Evolutionary conservation across 2,329 filamentous ascomycete genomes (phyloP).

Genomic region (Cladosporium sp.): DNA sequence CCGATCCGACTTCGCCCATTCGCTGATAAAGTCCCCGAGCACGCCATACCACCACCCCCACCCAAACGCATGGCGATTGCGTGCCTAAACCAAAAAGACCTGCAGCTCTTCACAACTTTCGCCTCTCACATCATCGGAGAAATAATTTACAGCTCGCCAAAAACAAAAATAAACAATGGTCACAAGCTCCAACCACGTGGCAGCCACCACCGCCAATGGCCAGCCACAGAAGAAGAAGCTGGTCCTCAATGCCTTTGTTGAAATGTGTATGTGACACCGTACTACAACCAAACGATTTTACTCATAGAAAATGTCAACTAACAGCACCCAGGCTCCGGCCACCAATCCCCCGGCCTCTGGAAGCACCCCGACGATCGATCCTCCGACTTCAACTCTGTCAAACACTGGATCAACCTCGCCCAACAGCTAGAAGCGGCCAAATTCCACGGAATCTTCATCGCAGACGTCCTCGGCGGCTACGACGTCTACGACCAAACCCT

Average conservation of each 20-base stretch:
- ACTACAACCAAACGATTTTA: not conserved
- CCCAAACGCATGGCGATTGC: not conserved
- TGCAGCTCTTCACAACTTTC: not conserved
- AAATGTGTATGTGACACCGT: conserved; percentile 37
- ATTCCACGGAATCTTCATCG: conserved; percentile 68
- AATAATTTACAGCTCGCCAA: not conserved
- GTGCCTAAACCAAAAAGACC: not conserved
- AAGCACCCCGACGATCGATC: conserved; percentile 65
- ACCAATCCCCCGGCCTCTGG: conserved; percentile 61
- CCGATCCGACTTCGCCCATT: not conserved
- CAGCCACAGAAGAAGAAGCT: conserved; percentile 37
- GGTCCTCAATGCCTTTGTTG: conserved; percentile 47
- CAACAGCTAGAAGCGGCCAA: conserved; percentile 61
- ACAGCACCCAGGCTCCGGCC: conserved; percentile 45
- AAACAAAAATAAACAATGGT: not conserved
- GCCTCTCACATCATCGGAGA: not conserved
- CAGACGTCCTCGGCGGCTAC: conserved; percentile 66
- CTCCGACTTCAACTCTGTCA: conserved; percentile 59
- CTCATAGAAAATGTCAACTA: not conserved
- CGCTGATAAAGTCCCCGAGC: not conserved
- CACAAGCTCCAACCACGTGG: not conserved
- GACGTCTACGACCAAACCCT: conserved; percentile 67
- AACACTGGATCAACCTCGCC: conserved; percentile 63
- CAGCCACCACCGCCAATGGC: not conserved
- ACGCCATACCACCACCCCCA: conserved; percentile 1